Conservation (phyloP, 352 stramenopile species). For the Globisporangium spiculum region DNA sequence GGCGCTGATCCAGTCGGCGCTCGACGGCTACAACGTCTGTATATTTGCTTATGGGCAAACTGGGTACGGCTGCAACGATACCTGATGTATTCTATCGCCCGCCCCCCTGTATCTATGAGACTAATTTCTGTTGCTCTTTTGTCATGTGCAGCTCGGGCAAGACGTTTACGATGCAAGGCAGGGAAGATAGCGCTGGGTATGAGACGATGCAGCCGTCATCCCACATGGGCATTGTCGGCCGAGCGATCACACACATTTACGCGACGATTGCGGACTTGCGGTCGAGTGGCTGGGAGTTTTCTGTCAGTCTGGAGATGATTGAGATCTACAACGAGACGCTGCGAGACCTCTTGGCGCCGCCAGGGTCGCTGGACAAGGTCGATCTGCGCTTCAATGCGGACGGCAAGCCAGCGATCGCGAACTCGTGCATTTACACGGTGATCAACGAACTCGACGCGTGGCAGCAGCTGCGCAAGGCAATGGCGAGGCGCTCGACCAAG, state of each 20-base stretch:
- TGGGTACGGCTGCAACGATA: constrained; percentile 27
- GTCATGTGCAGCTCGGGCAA: constrained; percentile 61
- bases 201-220: constrained; percentile 39
- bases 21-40: constrained; percentile 96
- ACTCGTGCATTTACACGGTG: constrained; percentile 59
- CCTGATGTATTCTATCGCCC: not conserved
- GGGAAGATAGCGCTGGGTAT: constrained; percentile 32
- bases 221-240: constrained; percentile 79
- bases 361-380: constrained; percentile 60
- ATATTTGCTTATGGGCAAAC: constrained; percentile 94
- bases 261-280: constrained; percentile 54
- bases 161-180: constrained; percentile 87
- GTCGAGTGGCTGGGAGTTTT: constrained; percentile 73
- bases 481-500: constrained; percentile 69
- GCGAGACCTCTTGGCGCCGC: constrained; percentile 87
- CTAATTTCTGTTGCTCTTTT: not conserved
- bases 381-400: constrained; percentile 66
- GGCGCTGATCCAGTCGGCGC: constrained; percentile 90
- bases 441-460: constrained; percentile 59
- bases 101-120: not conserved
- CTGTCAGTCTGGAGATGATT: constrained; percentile 82
- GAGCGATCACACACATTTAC: constrained; percentile 79
- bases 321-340: constrained; percentile 99
- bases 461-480: constrained; percentile 59
- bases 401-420: constrained; percentile 60